Evolutionary conservation across 2,329 filamentous ascomycete genomes (phyloP).

Genomic region (Conoideocrella luteorostrata): DNA sequence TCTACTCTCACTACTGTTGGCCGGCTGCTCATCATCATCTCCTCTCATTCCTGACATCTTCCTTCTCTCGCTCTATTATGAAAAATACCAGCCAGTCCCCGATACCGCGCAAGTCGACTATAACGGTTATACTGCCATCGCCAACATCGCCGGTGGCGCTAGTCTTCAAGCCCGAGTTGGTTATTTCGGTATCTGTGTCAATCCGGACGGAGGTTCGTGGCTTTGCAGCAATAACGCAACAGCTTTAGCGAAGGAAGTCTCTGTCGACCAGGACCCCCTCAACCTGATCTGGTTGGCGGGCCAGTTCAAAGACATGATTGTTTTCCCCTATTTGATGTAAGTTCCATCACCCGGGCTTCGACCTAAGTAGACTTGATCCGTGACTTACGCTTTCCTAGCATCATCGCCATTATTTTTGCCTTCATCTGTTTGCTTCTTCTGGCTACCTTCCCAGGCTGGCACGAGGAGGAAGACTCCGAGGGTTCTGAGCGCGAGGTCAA

Average conservation of each 20-base stretch:
- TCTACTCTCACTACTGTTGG: constrained; percentile 82
- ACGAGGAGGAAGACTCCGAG: constrained; percentile 76
- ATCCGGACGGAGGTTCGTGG: constrained; percentile 82
- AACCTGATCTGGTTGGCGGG: constrained; percentile 96
- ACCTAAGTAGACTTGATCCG: too few species aligned
- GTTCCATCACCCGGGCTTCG: constrained; percentile 24
- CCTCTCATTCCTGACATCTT: constrained; percentile 94
- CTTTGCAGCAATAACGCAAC: constrained; percentile 97
- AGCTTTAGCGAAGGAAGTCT: constrained; percentile 80
- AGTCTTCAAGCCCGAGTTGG: constrained; percentile 86
- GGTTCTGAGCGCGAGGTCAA: constrained; percentile 88
- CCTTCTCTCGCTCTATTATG: constrained; percentile 95
- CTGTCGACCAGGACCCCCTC: constrained; percentile 86
- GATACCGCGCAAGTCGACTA: constrained; percentile 87
- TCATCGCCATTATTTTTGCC: constrained; percentile 95
- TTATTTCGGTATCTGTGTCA: constrained; percentile 97
- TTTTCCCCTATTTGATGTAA: constrained; percentile 94
- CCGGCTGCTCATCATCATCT: constrained; percentile 94
- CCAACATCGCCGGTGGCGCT: constrained; percentile 82
- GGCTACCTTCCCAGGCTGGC: constrained; percentile 95
- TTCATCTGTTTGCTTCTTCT: constrained; percentile 94
- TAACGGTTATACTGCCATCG: constrained; percentile 75
- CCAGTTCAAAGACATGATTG: constrained; percentile 97
- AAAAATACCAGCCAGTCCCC: constrained; percentile 75
- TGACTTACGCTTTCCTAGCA: constrained; percentile 43